Conservation (phyloP, 225 moss, liverwort and hornwort genomes). For the Marchantia polymorpha region DNA sequence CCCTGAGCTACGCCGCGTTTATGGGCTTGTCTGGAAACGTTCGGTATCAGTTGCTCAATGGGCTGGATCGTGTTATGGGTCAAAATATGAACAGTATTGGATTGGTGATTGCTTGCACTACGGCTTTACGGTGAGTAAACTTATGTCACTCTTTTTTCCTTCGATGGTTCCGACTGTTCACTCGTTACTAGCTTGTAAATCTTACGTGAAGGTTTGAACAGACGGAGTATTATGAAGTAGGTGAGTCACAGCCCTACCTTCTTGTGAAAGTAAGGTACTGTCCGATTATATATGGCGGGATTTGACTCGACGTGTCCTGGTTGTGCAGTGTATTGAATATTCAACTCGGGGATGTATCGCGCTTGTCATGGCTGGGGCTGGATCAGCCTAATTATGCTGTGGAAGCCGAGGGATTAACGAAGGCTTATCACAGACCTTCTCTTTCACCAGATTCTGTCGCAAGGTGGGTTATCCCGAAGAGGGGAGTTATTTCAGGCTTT, state of each 20-base stretch:
- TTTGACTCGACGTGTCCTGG: not conserved
- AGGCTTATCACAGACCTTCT: constrained; percentile 72
- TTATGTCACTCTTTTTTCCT: too few species aligned
- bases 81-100: constrained; percentile 79
- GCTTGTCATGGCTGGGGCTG: constrained; percentile 80
- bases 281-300: not conserved
- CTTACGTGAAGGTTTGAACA: too few species aligned
- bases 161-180: too few species aligned
- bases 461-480: constrained; percentile 78
- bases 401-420: constrained; percentile 42
- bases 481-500: constrained; percentile 77
- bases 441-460: constrained; percentile 70
- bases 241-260: too few species aligned
- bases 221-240: too few species aligned
- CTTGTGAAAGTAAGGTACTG: too few species aligned
- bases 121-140: constrained; percentile 60
- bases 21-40: constrained; percentile 83
- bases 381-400: constrained; percentile 36
- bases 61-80: constrained; percentile 86
- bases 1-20: constrained; percentile 87
- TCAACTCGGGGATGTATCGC: constrained; percentile 83
- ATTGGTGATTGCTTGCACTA: constrained; percentile 75
- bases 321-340: constrained; percentile 70
- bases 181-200: too few species aligned
- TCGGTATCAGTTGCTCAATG: constrained; percentile 81